Base-by-base conservation (phyloP, 1,284 basidiomycete genomes). In the Tilletia walkeri region DNA sequence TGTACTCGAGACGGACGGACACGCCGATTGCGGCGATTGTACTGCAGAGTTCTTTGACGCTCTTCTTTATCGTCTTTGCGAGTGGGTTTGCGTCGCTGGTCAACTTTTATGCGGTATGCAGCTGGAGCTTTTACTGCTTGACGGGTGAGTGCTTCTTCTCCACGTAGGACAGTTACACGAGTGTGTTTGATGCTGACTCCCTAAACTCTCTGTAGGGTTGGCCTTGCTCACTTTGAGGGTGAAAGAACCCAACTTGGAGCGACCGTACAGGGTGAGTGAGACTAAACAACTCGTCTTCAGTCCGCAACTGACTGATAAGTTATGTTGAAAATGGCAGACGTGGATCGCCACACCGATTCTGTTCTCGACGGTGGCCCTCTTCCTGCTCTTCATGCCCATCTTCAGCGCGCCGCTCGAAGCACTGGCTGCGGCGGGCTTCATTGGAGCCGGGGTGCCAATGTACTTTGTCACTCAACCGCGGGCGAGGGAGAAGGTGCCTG, bases 371-470 rank as follows among this genome's bases (percentile, higher is more conserved):
- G 93, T 94, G 79, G 93, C 94, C 1, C 85, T 96, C 72, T 98
- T 98, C 85, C 86, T 99, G 67, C 86, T 99, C 4, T 90, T 92
- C 78, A 97, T 99, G 93, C 95, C 95, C 2, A 88, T 96, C 67
- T 91, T 96, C 71, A 94, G 94, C 1, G 94, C 95, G 16, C 96
- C 95, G 0, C 84, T 91, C 34, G 92, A 97, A 84, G 78, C 76
- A 1, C 39, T 81, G 10, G 78, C 79, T 0, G 80, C 80, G 10
- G 63, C 80, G 53, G 47, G 69, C 10, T 82, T 81, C 69, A 80
- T 81, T 30, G 69, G 59, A 0, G 74, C 75, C 0, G 81, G 81
- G 2, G 72, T 79, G 36, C 81, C 79, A 2, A 72, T 82, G 24
- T 82, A 82, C 53, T 79, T 73, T 41, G 12, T 78, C 10, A 81